Base-by-base conservation (phyloP, 345 rosid genomes). In the Microthlaspi erraticum region DNA sequence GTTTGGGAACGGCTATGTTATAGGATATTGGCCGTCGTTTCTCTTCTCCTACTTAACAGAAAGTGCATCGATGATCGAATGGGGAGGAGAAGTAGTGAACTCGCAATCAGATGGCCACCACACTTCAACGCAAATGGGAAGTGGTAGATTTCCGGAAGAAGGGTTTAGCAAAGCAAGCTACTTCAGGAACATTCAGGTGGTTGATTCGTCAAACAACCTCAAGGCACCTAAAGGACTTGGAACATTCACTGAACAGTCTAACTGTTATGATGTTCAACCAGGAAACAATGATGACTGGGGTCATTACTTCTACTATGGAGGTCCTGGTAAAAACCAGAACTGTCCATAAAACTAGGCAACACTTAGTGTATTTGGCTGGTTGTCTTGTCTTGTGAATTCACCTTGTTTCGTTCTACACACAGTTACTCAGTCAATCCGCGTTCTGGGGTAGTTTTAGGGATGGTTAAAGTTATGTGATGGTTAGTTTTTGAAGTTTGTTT, bases 31-130 rank as follows among this genome's bases (percentile, higher is more conserved):
- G 98, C 98, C 99, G 0, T 88, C 99, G 1, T 91, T 91, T 81
- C 83, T 94, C 33, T 94, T 94, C 88, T 91, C 98, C 2, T 91
- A 91, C 88, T 73, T 94, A 16, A 88, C 95, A 0, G 93, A 91
- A 48, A 87, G 95, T 39, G 98, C 98, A 56, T 88, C 96, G 4
- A 94, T 89, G 99, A 88, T 94, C 5, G 99, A 94, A 66, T 89
- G 96, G 98, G 99, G 99, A 81, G 98, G 98, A 38, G 97, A 94
- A 79, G 98, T 89, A 0, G 99, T 94, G 76, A 91, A 94, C 79
- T 88, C 98, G 9, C 88, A 88, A 33, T 80, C 96, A 7, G 88
- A 84, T 34, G 99, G 97, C 6, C 82, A 78, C 8, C 98, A 94
- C 81, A 94, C 97, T 56, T 81, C 89, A 23, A 94, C 99, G 18